These are phyloP conservation scores for Globisporangium irregulare DNA, from an alignment of 352 stramenopile species.

Conservation along the genomic window DNA sequence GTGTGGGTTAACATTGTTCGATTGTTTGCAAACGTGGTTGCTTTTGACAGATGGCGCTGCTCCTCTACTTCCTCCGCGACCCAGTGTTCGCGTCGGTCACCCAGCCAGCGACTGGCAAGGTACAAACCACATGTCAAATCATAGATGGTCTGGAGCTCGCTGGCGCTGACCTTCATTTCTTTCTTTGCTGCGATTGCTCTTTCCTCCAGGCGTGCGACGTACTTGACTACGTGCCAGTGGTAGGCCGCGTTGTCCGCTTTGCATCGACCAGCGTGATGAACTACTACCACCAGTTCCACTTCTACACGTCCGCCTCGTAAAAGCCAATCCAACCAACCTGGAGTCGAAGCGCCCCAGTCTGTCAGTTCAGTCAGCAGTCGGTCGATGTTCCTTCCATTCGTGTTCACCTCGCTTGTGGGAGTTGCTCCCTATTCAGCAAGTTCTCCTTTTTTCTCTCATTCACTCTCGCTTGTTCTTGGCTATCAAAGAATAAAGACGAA, in stretches of 20 bases:
- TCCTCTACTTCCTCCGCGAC: constrained; percentile 83
- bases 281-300: constrained; percentile 88
- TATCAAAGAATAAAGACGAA: constrained; percentile 2
- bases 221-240: constrained; percentile 60
- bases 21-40: background rate
- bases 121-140: constrained; percentile 17
- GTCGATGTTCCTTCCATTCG: constrained; percentile 3
- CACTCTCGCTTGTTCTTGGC: background rate
- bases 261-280: constrained; percentile 62
- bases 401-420: background rate
- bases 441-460: background rate
- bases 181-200: background rate
- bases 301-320: constrained; percentile 87
- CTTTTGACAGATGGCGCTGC: constrained; percentile 60
- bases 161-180: background rate
- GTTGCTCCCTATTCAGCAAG: background rate
- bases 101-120: constrained; percentile 61
- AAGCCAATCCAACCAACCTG: background rate
- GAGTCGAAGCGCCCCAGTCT: background rate
- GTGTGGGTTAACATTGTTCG: background rate
- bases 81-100: constrained; percentile 70
- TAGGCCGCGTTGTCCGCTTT: constrained; percentile 74
- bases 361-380: background rate
- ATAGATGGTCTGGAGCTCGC: background rate
- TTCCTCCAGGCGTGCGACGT: constrained; percentile 42